phyloP scores from a whole-genome alignment of 352 stramenopile species.

The Globisporangium nagaii region DNA sequence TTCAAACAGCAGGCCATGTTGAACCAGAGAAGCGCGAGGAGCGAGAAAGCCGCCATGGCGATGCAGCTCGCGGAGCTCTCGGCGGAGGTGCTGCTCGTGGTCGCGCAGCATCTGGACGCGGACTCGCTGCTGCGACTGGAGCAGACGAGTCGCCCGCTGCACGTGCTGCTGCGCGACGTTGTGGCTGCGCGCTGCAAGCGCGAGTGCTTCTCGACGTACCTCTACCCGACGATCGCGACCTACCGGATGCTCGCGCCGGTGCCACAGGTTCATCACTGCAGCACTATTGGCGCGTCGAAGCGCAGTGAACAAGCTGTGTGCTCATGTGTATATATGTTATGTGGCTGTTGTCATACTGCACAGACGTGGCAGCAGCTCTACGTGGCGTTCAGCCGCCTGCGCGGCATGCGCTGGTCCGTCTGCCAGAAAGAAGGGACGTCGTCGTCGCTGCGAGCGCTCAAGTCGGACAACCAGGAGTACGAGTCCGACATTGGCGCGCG shows the following conservation, averaged over 20 bases:
- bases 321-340: background rate
- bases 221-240: slow-evolving; percentile 56
- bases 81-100: slow-evolving; percentile 27
- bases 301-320: background rate
- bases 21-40: background rate
- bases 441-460: slow-evolving; percentile 47
- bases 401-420: slow-evolving; percentile 32
- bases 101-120: slow-evolving; percentile 29
- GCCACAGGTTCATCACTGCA: slow-evolving; percentile 20
- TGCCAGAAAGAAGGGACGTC: slow-evolving; percentile 37
- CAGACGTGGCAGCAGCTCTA: slow-evolving; percentile 62
- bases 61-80: slow-evolving; percentile 24
- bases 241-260: slow-evolving; percentile 59
- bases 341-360: background rate
- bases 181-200: slow-evolving; percentile 48
- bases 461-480: slow-evolving; percentile 74
- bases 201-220: slow-evolving; percentile 54
- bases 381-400: slow-evolving; percentile 33
- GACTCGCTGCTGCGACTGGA: slow-evolving; percentile 39
- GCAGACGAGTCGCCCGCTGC: slow-evolving; percentile 13
- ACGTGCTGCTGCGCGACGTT: slow-evolving; percentile 1
- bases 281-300: background rate
- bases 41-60: background rate
- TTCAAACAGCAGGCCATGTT: too few relatives aligned
- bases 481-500: slow-evolving; percentile 23